Base-by-base conservation (phyloP, 305 asterid genomes). In the Ilex paraguariensis region DNA sequence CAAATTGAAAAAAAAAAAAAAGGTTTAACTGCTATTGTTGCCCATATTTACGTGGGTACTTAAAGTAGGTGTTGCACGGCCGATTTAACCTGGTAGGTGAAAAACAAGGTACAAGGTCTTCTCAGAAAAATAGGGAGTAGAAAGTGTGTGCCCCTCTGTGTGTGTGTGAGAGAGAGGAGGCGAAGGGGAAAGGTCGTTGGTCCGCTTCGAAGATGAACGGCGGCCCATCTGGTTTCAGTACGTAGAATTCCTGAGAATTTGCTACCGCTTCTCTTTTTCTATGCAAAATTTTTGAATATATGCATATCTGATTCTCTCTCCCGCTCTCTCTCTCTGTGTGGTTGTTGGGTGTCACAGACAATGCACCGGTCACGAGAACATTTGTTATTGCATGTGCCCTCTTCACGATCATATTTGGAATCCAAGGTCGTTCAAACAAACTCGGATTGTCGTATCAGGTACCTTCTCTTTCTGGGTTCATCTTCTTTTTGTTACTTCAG, bases 221-320 rank as follows among this genome's bases (percentile, higher is more conserved):
- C 83, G 96, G 97, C 77, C 97, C 96, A 75, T 88, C 96, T 81
- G 99, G 99, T 79, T 94, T 94, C 90, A 83, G 98, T 94, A 79
- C 42, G 96, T 66, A 59, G 9, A 36, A 52, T n/a, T 15, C 8
- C 10, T 46, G 52, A 10, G 15, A 46, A 7, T 46, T 46, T 10
- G 42, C 42, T 4, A 36, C 1, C 42, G 6, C 6, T 36, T 36
- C 21, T 46, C 68, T 54, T 31, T 63, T 57, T 40, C 61, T 58
- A 6, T 58, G 30, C 54, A 44, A 16, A 55, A 14, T 56, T 44
- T 13, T 64, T 44, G 46, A 16, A 13, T 69, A 15, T 56, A 12
- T 44, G 10, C 40, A 48, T 36, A 14, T 39, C 5, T 60, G 10
- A 4, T 17, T 50, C 30, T 60, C 1, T 45, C 50, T 45, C 50